Evolutionary conservation across 139 green algal species (phyloP), one percentile per base, ranked within the genome.

Genomic region (Volvox africanus): DNA sequence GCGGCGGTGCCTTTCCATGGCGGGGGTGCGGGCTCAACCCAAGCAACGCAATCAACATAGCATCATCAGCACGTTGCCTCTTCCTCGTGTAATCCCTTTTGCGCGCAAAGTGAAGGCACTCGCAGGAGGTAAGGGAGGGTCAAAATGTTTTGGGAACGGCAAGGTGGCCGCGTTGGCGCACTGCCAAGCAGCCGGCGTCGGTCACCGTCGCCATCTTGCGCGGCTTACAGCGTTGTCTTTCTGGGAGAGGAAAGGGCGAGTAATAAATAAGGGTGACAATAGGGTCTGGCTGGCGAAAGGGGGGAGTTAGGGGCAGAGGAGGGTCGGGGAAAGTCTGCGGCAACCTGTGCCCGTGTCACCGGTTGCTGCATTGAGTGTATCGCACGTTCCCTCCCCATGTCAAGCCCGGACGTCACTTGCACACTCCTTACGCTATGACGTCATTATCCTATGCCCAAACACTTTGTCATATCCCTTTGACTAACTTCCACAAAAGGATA

Each of bases 261-360:
- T 55, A 55, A 14, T 55, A 14, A 14, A 14, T 9, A 55, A 55
- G 44, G 44, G 44, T 5, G 5, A 55, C 9, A 55, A 5, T 73
- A 30, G 65, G 21, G 65, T 73, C 21, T 73, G 65, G 9, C 21
- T 73, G 24, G 65, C 5, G 65, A 73, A 28, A 73, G 65, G 65
- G 65, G 65, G 24, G 65, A 28, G 65, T 30, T 24, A 16, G 65
- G 65, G 9, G 24, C 65, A 73, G 9, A 55, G 26, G 37, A 24
- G 28, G 19, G 50, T 14, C 50, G 19, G 55, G 80, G 80, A 19
- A 2, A n/a, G 68, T 16, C n/a, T 22, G 71, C 86, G 86, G 86
- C 86, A 90, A 84, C 86, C 86, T 73, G 55, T 30, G 86, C 86
- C 61, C 86, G 86, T 90, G 86, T 36, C 86, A 30, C 11, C 71